A percentile compares a stretch with the other conserved stretches of the same genome.
phyloP scores from a whole-genome alignment of 176 grass and related monocot species.

The Musa itinerans region DNA sequence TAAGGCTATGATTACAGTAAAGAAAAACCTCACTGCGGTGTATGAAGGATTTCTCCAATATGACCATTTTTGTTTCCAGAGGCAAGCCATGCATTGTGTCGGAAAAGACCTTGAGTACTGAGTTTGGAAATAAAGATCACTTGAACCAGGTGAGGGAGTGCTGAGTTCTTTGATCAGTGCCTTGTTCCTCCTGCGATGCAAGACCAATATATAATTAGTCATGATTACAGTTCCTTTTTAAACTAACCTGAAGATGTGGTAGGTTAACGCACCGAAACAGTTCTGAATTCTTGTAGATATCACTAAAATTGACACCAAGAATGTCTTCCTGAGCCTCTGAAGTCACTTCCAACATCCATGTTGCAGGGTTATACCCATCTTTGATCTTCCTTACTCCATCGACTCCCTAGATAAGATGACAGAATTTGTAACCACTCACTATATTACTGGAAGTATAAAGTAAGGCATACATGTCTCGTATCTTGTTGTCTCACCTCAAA shows the following conservation, averaged over 20 bases:
- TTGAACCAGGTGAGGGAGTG: slow-evolving; percentile 36
- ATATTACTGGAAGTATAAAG: background rate
- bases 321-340: slow-evolving; percentile 35
- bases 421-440: background rate
- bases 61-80: slow-evolving; percentile 72
- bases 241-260: background rate
- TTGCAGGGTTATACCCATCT: slow-evolving; percentile 77
- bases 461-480: background rate
- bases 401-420: slow-evolving; percentile 26
- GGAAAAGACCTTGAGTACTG: slow-evolving; percentile 42
- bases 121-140: slow-evolving; percentile 52
- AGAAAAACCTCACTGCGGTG: slow-evolving; percentile 54
- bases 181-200: slow-evolving; percentile 49
- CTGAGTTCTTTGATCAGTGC: slow-evolving; percentile 54
- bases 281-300: slow-evolving; percentile 67
- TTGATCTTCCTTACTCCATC: slow-evolving; percentile 59
- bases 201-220: background rate
- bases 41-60: slow-evolving; percentile 89
- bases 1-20: slow-evolving; percentile 44
- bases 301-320: slow-evolving; percentile 52
- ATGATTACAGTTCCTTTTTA: background rate
- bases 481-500: slow-evolving; percentile 43
- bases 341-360: slow-evolving; percentile 86
- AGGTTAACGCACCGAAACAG: slow-evolving; percentile 49
- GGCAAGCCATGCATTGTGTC: slow-evolving; percentile 51